Evolutionary conservation across 148 eudicot genomes (phyloP), one percentile per base, ranked within the genome.

Genomic region (Oxyria digyna): DNA sequence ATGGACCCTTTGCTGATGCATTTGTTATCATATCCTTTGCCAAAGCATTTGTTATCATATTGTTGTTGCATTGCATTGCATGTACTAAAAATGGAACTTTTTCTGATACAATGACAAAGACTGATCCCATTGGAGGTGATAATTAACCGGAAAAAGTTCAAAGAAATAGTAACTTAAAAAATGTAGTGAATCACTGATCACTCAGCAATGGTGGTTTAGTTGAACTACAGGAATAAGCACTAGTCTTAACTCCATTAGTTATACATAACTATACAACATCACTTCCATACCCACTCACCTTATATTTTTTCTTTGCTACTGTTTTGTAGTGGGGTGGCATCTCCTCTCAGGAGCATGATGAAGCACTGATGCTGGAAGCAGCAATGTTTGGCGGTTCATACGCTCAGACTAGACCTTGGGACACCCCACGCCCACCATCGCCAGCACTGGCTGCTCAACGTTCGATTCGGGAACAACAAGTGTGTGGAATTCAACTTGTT

Each of bases 301-400:
- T 21, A 50, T 7, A 18, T 20, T 50, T 31, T 4, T 4, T 27
- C 31, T 26, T 57, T 11, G 9, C 49, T 35, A 13, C 29, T 41
- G 17, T 29, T 68, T 27, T 80, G 49, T 71, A 95, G 99, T 95
- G 97, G 99, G 99, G 97, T 72, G 99, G 96, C 69, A 95, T 95
- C 65, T 88, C 99, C 55, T 88, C 99, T 23, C 84, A 73, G 81
- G 99, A 95, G 81, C 99, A 91, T 71, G 94, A 95, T 76, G 99
- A 95, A 83, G 97, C 99, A 42, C 88, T 94, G 71, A 94, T 94
- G 99, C 82, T 94, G 37, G 99, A 94, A 79, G 97, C 99, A 80
- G 99, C 99, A 52, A 84, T 95, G 80, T 94, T 95, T 87, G 99
- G 97, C 65, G 94, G 91, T 63, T 87, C 94, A 48, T 84, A 75